Conservation (phyloP, 768 basidiomycete genomes). For the Rhizopogon vulgaris region DNA sequence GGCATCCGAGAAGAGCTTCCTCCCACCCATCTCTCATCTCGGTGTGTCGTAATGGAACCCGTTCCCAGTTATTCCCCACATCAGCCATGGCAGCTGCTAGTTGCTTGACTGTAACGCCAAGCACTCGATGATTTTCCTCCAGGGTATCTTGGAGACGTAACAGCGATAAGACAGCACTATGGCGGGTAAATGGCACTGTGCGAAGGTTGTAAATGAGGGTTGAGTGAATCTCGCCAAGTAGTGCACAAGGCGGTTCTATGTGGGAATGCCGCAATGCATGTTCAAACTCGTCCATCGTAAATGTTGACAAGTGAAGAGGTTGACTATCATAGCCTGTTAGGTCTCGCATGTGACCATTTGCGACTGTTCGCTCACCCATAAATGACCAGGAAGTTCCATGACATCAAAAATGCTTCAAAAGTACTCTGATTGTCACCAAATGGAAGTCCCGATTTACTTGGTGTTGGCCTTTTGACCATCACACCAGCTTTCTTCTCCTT, state of each 20-base stretch:
- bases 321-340: slow-evolving; percentile 42
- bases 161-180: slow-evolving; percentile 69
- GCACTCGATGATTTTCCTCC: slow-evolving; percentile 36
- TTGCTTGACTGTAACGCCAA: slow-evolving; percentile 58
- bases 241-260: slow-evolving; percentile 60
- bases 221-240: slow-evolving; percentile 87
- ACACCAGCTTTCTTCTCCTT: slow-evolving; percentile 80
- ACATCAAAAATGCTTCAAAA: slow-evolving; percentile 85
- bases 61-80: slow-evolving; percentile 83
- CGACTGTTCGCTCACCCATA: slow-evolving; percentile 64
- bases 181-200: slow-evolving; percentile 73
- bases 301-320: slow-evolving; percentile 80
- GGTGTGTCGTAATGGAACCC: slow-evolving; percentile 60
- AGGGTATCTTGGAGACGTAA: slow-evolving; percentile 33
- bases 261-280: slow-evolving; percentile 74
- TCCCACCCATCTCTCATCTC: slow-evolving; percentile 89
- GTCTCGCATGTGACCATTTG: background rate
- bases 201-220: slow-evolving; percentile 83
- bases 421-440: slow-evolving; percentile 57
- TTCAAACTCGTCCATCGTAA: slow-evolving; percentile 92
- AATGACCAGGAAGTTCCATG: slow-evolving; percentile 91
- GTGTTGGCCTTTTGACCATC: slow-evolving; percentile 58
- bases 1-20: slow-evolving; percentile 79
- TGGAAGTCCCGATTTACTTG: slow-evolving; percentile 57
- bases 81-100: slow-evolving; percentile 68